Evolutionary conservation across 139 green algal species (phyloP), one percentile per base, ranked within the genome.

Genomic region (Raphidocelis subcapitata): DNA sequence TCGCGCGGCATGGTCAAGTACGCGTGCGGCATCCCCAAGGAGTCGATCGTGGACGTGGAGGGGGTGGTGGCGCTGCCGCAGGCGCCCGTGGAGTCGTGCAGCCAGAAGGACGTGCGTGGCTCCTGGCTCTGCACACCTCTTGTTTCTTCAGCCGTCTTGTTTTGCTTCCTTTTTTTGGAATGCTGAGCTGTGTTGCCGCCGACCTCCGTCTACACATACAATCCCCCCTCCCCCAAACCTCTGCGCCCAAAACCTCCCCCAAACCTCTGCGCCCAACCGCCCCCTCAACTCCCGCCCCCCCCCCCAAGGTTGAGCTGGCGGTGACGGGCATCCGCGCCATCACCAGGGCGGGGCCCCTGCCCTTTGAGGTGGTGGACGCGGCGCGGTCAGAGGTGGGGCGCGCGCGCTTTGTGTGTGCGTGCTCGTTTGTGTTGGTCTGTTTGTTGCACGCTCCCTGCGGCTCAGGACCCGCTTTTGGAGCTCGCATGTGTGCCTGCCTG

Each of bases 1-100:
- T 93, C 80, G 85, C 96, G 96, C 72, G 81, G 84, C 65, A 99
- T 99, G 96, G 90, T 99, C 33, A 98, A 99, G 89, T 99, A 98
- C 69, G 90, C 90, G 2, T 89, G 81, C 12, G 84, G 83, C 75
- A 82, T 99, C 41, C 78, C 89, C 3, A 91, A 90, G n/a, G 96
- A 99, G 85, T 95, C 88, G 18, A 92, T 99, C 36, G 90, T 99
- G 52, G 96, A 99, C 75, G 80, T 99, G 3, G 79, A 80, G 29
- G 96, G 92, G 46, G 37, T 84, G 0, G 56, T 98, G 29, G 73
- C 68, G 3, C 61, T 76, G 12, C 87, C 92, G 14, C 41, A 87
- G 15, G 66, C 77, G 0, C 71, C 86, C n/a, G 75, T 99, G 2
- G 87, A 93, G 75, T 79, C 67, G 3, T 97, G 92, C 79, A 92